A percentile compares a stretch with the other conserved stretches of the same genome.
These are phyloP conservation scores for Setomelanomma holmii DNA, from an alignment of 2,329 filamentous ascomycete species.

Conservation along the genomic window DNA sequence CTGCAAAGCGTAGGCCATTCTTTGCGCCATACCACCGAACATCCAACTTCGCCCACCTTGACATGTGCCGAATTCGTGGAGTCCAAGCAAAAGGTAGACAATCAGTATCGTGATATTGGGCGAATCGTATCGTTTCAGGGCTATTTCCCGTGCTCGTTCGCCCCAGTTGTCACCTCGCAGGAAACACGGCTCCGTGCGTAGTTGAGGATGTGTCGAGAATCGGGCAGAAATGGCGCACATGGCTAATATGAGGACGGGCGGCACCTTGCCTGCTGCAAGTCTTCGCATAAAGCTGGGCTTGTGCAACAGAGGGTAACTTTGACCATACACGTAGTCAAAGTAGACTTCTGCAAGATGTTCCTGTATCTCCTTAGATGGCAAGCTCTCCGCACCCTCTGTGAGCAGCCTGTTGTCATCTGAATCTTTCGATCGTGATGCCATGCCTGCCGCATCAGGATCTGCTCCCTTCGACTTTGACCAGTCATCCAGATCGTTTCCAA, in stretches of 20 bases:
- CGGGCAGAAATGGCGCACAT: conserved; percentile 95
- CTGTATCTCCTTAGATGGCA: conserved; percentile 87
- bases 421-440: conserved; percentile 55
- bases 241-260: conserved; percentile 89
- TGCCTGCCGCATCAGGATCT: conserved; percentile 61
- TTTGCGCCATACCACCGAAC: conserved; percentile 89
- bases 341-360: conserved; percentile 94
- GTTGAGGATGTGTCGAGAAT: conserved; percentile 86
- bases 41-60: conserved; percentile 97
- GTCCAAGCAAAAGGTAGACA: conserved; percentile 82
- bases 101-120: conserved; percentile 96
- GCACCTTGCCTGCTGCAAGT: conserved; percentile 77
- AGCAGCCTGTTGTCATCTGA: conserved; percentile 78
- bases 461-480: conserved; percentile 71
- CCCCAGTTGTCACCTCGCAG: conserved; percentile 92
- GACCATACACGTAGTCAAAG: conserved; percentile 94
- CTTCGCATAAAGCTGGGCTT: conserved; percentile 97
- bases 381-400: conserved; percentile 79
- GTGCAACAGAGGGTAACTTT: conserved; percentile 92
- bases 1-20: conserved; percentile 96
- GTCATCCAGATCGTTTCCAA: conserved; percentile 78
- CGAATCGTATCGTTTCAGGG: conserved; percentile 86
- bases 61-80: conserved; percentile 97
- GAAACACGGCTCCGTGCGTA: conserved; percentile 79
- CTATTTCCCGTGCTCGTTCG: conserved; percentile 82